Evolutionary conservation across 2,329 filamentous ascomycete species (phyloP).

Genomic region (Penicillium brasilianum): DNA sequence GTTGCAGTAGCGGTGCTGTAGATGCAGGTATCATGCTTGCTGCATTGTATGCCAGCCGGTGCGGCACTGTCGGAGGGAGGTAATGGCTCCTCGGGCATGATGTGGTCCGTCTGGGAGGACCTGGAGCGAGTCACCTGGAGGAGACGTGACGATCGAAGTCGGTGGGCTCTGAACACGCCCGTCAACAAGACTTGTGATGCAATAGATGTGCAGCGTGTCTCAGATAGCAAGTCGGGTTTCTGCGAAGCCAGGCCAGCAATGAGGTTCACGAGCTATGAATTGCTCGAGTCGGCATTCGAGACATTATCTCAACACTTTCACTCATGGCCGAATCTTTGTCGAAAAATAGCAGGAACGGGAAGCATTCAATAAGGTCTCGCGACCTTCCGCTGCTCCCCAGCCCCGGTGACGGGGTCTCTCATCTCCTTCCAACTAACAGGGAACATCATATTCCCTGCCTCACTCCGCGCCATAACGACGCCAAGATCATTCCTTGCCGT

Average conservation of each 20-base stretch:
- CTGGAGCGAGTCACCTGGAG: not conserved
- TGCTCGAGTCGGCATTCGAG: not conserved
- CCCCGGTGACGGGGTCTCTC: constrained; percentile 77
- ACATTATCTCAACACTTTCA: not conserved
- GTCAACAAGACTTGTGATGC: not conserved
- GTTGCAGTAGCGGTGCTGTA: constrained; percentile 2
- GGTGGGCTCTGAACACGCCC: not conserved
- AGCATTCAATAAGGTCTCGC: constrained; percentile 81
- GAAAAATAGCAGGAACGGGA: not conserved
- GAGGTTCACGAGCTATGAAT: not conserved
- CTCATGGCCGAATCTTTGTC: not conserved
- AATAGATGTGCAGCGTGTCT: not conserved
- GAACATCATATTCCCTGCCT: constrained; percentile 86
- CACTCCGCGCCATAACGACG: constrained; percentile 89
- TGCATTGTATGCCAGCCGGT: not conserved
- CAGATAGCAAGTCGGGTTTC: not conserved
- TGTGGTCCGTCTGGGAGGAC: not conserved
- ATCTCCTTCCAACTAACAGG: constrained; percentile 97
- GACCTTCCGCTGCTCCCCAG: constrained; percentile 83
- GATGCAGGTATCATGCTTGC: constrained; percentile 3
- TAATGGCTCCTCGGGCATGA: not conserved
- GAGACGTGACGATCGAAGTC: not conserved
- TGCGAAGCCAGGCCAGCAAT: not conserved
- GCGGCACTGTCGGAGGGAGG: not conserved
- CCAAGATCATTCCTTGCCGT: constrained; percentile 91